These are phyloP conservation scores for Coemansia sp. DNA, from an alignment of 192 early-diverging fungal genomes.

Conservation along the genomic window DNA sequence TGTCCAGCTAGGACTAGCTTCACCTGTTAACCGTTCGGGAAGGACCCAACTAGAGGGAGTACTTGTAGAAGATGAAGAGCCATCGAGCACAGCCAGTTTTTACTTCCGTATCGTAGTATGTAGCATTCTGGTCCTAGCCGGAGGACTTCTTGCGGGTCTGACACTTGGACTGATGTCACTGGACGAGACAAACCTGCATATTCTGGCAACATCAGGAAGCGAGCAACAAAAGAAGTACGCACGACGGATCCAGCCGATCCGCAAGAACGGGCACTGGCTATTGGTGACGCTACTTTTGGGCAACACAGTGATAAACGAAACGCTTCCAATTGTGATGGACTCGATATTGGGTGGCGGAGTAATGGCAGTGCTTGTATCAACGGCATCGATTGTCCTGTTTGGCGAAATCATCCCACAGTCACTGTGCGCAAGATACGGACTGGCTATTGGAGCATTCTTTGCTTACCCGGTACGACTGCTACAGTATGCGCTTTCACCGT, in stretches of 20 bases:
- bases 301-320: constrained; percentile 96
- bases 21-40: background rate
- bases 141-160: constrained; percentile 64
- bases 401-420: constrained; percentile 97
- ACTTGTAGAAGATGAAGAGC: background rate
- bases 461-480: constrained; percentile 68
- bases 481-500: constrained; percentile 64
- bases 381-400: constrained; percentile 86
- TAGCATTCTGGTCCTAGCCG: constrained; percentile 10
- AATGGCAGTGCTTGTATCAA: constrained; percentile 84
- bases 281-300: constrained; percentile 88
- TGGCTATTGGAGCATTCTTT: constrained; percentile 87
- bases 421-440: constrained; percentile 82
- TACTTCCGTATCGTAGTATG: constrained; percentile 21
- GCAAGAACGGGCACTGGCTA: constrained; percentile 91
- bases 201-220: constrained; percentile 76
- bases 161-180: constrained; percentile 69
- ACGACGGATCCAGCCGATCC: constrained; percentile 77
- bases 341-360: constrained; percentile 76
- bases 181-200: constrained; percentile 73
- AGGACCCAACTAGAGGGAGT: background rate
- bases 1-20: background rate
- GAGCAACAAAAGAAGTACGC: constrained; percentile 71
- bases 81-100: constrained; percentile 3
- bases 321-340: constrained; percentile 83